Evolutionary conservation across 345 rosid genomes (phyloP).

Genomic region (Lagerstroemia speciosa): DNA sequence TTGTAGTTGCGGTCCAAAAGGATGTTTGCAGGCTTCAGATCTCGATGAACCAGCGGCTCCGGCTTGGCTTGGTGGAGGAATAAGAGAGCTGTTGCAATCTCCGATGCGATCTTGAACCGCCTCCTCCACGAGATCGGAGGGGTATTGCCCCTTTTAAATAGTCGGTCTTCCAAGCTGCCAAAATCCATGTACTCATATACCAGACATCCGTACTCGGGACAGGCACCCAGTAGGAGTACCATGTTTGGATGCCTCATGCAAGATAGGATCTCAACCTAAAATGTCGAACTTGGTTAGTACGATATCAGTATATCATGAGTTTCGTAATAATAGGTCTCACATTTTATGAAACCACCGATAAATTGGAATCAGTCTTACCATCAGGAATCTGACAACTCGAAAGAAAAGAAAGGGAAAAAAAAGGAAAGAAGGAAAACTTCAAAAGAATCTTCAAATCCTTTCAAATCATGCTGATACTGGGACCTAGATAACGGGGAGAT

Average conservation of each 20-base stretch:
- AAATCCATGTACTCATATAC: no score
- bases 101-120: slow-evolving; percentile 64
- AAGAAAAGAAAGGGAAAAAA: no score
- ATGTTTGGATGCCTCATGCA: slow-evolving; percentile 82
- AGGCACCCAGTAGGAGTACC: slow-evolving; percentile 89
- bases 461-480: no score
- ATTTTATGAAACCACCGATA: not conserved
- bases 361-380: no score
- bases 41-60: no score
- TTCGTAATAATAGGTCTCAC: not conserved
- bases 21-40: slow-evolving; percentile 90
- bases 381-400: no score
- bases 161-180: slow-evolving; percentile 82
- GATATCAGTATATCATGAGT: not conserved
- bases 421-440: no score
- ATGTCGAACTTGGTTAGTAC: not conserved
- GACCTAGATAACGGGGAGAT: no score
- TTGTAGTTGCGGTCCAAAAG: slow-evolving; percentile 70
- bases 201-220: no score
- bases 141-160: slow-evolving; percentile 50
- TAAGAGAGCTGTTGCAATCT: slow-evolving; percentile 71
- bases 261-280: slow-evolving; percentile 72
- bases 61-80: slow-evolving; percentile 94
- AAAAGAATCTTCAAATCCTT: no score
- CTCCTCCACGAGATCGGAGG: slow-evolving; percentile 66